These are phyloP conservation scores for Penicillium sclerotiorum DNA, from an alignment of 2,329 filamentous ascomycete genomes.

Conservation along the genomic window DNA sequence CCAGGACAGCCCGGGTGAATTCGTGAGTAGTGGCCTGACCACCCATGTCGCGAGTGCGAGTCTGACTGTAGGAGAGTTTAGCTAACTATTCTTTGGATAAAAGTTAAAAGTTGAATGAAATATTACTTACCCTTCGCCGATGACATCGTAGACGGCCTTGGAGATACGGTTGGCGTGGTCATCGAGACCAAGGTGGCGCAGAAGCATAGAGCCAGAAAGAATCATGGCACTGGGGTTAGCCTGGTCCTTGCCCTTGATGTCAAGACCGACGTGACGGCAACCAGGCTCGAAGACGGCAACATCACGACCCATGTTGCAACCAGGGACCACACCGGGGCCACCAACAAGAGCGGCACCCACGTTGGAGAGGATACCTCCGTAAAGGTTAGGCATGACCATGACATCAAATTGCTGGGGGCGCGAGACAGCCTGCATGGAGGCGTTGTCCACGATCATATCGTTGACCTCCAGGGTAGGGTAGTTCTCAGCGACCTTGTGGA, in stretches of 20 bases:
- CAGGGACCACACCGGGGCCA: constrained; percentile 93
- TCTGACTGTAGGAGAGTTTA: constrained; percentile 60
- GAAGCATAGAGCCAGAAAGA: constrained; percentile 93
- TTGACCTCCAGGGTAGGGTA: constrained; percentile 94
- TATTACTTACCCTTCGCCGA: constrained; percentile 80
- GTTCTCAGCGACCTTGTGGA: constrained; percentile 89
- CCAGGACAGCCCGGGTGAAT: constrained; percentile 90
- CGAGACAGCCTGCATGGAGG: constrained; percentile 98
- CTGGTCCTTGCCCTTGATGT: constrained; percentile 99
- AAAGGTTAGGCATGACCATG: constrained; percentile 99
- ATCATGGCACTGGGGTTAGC: constrained; percentile 97
- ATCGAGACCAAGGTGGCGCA: constrained; percentile 94
- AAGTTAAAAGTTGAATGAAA: neutral
- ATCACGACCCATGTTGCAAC: constrained; percentile 99
- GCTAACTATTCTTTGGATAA: neutral
- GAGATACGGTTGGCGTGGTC: constrained; percentile 98
- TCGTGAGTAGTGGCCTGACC: constrained; percentile 86
- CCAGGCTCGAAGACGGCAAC: constrained; percentile 98
- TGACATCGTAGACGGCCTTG: constrained; percentile 75
- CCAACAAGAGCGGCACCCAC: constrained; percentile 96
- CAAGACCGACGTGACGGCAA: constrained; percentile 97
- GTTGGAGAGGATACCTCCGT: constrained; percentile 98
- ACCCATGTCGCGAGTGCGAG: constrained; percentile 94
- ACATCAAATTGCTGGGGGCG: constrained; percentile 98
- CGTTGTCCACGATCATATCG: constrained; percentile 99